These are phyloP conservation scores for Allomyces javanicus DNA, from an alignment of 192 early-diverging fungal genomes.

Conservation along the genomic window DNA sequence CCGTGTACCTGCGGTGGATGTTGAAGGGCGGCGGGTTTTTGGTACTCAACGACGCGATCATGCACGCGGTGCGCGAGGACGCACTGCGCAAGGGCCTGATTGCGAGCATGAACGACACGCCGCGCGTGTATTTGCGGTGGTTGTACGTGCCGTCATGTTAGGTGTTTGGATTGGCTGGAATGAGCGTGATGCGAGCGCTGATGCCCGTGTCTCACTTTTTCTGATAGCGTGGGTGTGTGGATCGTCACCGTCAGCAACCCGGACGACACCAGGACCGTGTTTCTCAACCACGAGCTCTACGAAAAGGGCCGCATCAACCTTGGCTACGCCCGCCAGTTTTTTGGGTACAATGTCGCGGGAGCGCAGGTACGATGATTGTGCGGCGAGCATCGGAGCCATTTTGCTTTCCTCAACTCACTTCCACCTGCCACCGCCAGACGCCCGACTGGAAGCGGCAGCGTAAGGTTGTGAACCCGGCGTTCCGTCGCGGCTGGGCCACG, in stretches of 20 bases:
- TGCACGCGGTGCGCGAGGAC: neutral
- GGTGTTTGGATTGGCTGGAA: no score
- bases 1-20: no score
- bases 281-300: neutral
- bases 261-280: neutral
- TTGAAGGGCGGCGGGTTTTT: no score
- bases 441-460: neutral
- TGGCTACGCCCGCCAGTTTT: neutral
- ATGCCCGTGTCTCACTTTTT: no score
- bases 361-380: neutral
- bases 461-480: neutral
- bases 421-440: neutral
- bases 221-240: neutral
- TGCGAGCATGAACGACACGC: neutral
- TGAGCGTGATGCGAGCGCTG: no score
- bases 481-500: conserved; percentile 1
- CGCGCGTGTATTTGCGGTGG: neutral
- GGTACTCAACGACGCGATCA: no score
- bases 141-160: no score
- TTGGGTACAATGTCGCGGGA: neutral
- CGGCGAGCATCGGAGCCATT: no score
- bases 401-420: no score
- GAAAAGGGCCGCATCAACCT: neutral
- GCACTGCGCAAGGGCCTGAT: neutral
- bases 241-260: neutral